phyloP scores from a whole-genome alignment of 352 stramenopile genomes.

The Globisporangium uncinulatum region DNA sequence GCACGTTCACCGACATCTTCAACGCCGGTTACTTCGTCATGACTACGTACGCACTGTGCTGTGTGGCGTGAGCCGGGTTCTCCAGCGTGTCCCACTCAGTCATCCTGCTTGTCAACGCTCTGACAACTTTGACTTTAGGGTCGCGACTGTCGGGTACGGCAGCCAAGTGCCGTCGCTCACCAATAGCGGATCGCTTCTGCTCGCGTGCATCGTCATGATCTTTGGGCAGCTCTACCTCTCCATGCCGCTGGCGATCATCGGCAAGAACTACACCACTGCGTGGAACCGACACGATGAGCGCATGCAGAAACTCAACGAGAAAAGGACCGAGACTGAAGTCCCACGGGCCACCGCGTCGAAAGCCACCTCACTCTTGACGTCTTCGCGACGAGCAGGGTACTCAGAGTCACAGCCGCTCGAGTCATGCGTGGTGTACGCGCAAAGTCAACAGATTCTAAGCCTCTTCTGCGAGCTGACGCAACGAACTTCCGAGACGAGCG shows the following conservation, averaged over 20 bases:
- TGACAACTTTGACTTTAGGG: conserved; percentile 13
- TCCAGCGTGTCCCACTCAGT: background rate
- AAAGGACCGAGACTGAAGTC: background rate
- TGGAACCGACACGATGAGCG: conserved; percentile 27
- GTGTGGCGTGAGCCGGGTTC: too few relatives aligned
- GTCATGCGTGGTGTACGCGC: background rate
- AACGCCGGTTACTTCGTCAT: conserved; percentile 60
- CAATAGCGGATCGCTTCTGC: conserved; percentile 24
- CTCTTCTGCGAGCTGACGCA: conserved; percentile 7
- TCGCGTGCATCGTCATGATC: conserved; percentile 45
- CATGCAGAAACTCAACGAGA: background rate
- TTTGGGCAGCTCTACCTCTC: conserved; percentile 47
- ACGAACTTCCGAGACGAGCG: conserved; percentile 5
- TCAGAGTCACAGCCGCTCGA: background rate
- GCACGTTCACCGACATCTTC: conserved; percentile 54
- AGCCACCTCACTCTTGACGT: background rate
- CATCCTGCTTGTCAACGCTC: background rate
- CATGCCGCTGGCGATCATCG: conserved; percentile 53
- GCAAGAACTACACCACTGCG: conserved; percentile 42
- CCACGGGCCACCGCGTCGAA: background rate
- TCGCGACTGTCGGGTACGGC: conserved; percentile 51
- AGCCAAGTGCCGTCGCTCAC: conserved; percentile 40
- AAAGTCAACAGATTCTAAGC: conserved; percentile 6
- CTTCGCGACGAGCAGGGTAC: background rate
- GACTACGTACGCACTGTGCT: conserved; percentile 29